Evolutionary conservation across 2,329 filamentous ascomycete species (phyloP), one percentile per base, ranked within the genome.

Genomic region (Juglanconis oblonga): DNA sequence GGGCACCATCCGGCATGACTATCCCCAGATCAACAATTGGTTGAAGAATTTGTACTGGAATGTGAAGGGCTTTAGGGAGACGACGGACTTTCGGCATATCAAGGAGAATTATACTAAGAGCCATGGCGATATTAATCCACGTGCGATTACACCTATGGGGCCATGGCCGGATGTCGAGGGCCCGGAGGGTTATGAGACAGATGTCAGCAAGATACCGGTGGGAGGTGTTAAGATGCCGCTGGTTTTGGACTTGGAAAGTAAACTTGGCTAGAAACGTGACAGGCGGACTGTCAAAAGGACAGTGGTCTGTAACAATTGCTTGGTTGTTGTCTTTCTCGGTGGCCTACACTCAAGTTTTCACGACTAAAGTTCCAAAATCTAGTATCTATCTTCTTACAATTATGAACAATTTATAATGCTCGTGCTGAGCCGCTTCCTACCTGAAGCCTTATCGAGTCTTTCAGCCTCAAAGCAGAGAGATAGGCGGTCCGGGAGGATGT

Each of bases 71-170:
- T 85, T 85, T 62, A 77, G 70, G 59, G 81, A 84, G 65, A 85
- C 82, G 14, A 89, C 86, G 0, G 76, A 89, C 63, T 89, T 89
- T 64, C 80, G 73, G 63, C 86, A 89, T 66, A 89, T 89, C 69
- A 89, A 89, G 72, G 86, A 89, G 69, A 88, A 86, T 64, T 77
- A 76, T 62, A 73, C 84, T 11, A 88, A 87, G 72, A 83, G 79
- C 58, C 84, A 87, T 66, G 66, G 65, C 4, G 80, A 82, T 62
- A 81, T 88, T 61, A 88, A 88, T 64, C 85, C 85, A 1, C 76
- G 78, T 47, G 80, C 77, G 1, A 87, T 88, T 64, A 87, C 84
- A n/a, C 85, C 85, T 0, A 67, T 85, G 64, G 85, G 85, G 0
- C 86, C 85, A 0, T 87, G 76, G 66, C 85, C 85, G 1, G 71